A percentile compares a stretch with the other conserved stretches of the same genome.
phyloP scores from a whole-genome alignment of 306 rosid species.

The cucumber (Cucumis sativus) region Cucumber_9930_V3 NC_026658.2:256001-256500 shows the following conservation, averaged over 20 bases:
- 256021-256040: conserved; percentile 47
- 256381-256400: background rate
- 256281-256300: background rate
- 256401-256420: background rate
- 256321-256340: background rate
- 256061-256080: conserved; percentile 59
- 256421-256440: background rate
- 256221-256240: too few relatives aligned
- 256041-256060: conserved; percentile 44
- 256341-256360: background rate
- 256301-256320: background rate
- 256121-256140: conserved; percentile 1
- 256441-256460: background rate
- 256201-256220: too few relatives aligned
- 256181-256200: background rate
- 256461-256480: background rate
- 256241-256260: background rate
- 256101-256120: background rate
- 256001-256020: conserved; percentile 66
- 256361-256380: background rate
- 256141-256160: background rate
- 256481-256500: background rate
- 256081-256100: conserved; percentile 2
- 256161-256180: background rate
- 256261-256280: background rate